Base-by-base conservation (phyloP, 805 yeast genomes). In the Maudiozyma barnettii region DNA sequence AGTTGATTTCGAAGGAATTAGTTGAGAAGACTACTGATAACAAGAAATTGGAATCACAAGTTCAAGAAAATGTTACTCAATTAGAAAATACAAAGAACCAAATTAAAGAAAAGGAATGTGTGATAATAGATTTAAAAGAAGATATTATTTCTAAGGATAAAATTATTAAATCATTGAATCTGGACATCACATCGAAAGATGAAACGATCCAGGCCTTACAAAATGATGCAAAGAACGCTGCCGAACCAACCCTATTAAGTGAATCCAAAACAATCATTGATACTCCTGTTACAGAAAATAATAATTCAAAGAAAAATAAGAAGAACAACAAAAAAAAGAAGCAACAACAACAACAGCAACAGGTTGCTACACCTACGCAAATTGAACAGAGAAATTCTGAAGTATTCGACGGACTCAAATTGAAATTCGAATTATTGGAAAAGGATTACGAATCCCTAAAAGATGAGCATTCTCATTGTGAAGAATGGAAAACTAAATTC, bases 281-380 rank as follows among this genome's bases (percentile, higher is more conserved):
- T 6, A 33, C 13, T 14, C 36, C 19, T 33, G 18, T 6, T 10
- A 9, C 36, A 10, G n/a, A 10, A 8, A 14, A 33, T 33, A 33
- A 21, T 14, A 19, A 19, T n/a, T 20, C 37, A 14, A 44, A 42
- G 20, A 42, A 42, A 5, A 44, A 37, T 22, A 45, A 45, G 19
- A 45, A 45, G 30, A 45, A 45, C 18, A 45, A 45, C 22, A 45
- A 39, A n/a, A 45, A 45, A 14, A 39, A 39, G 18, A 39, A 39
- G 9, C 41, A 39, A 10, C 41, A 45, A 9, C 41, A 45, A 8
- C 41, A 44, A 23, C 16, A 31, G 4, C 21, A 35, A 19, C 44
- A 43, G 35, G 30, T 6, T 26, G 3, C 39, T 18, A 9, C 20
- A 6, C n/a, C 16, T 13, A 14, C 16, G n/a, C 20, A 21, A 16